phyloP scores from a whole-genome alignment of 2,329 filamentous ascomycete genomes.

The Ophiocordyceps camponoti-rufipedis region DNA sequence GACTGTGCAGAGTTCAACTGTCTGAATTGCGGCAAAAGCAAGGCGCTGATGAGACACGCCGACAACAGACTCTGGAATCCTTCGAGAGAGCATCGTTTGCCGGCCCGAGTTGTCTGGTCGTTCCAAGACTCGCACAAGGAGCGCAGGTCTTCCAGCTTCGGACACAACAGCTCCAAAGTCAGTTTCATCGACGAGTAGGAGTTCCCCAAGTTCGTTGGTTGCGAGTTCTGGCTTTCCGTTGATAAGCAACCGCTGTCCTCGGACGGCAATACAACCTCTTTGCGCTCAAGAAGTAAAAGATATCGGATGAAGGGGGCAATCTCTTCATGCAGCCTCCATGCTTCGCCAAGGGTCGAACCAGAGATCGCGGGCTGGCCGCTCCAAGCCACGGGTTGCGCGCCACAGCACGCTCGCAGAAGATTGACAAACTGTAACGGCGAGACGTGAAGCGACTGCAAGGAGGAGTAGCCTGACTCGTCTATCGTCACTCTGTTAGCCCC shows the following conservation, averaged over 20 bases:
- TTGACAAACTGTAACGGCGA: slow-evolving; percentile 47
- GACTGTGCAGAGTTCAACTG: slow-evolving; percentile 29
- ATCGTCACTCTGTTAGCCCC: background rate
- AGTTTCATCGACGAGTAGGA: slow-evolving; percentile 28
- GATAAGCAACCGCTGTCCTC: slow-evolving; percentile 1
- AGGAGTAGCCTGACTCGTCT: slow-evolving; percentile 52
- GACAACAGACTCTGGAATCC: slow-evolving; percentile 32
- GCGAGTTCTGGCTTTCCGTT: slow-evolving; percentile 3
- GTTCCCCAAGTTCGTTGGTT: slow-evolving; percentile 12
- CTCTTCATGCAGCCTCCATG: slow-evolving; percentile 25
- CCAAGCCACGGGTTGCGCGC: slow-evolving; percentile 19
- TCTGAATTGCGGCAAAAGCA: slow-evolving; percentile 28
- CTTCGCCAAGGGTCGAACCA: slow-evolving; percentile 29
- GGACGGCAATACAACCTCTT: background rate
- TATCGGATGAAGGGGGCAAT: slow-evolving; percentile 30
- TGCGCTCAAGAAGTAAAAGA: slow-evolving; percentile 30
- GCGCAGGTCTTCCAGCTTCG: slow-evolving; percentile 31
- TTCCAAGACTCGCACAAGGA: slow-evolving; percentile 29
- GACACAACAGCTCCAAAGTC: slow-evolving; percentile 32
- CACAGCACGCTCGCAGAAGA: slow-evolving; percentile 52
- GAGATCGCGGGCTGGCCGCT: slow-evolving; percentile 16
- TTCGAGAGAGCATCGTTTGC: slow-evolving; percentile 30
- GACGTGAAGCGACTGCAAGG: slow-evolving; percentile 43
- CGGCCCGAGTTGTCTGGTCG: slow-evolving; percentile 23
- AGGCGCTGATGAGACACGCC: slow-evolving; percentile 24